Evolutionary conservation across 768 basidiomycete species (phyloP), one percentile per base, ranked within the genome.

Genomic region (Sarcodon aspratus): DNA sequence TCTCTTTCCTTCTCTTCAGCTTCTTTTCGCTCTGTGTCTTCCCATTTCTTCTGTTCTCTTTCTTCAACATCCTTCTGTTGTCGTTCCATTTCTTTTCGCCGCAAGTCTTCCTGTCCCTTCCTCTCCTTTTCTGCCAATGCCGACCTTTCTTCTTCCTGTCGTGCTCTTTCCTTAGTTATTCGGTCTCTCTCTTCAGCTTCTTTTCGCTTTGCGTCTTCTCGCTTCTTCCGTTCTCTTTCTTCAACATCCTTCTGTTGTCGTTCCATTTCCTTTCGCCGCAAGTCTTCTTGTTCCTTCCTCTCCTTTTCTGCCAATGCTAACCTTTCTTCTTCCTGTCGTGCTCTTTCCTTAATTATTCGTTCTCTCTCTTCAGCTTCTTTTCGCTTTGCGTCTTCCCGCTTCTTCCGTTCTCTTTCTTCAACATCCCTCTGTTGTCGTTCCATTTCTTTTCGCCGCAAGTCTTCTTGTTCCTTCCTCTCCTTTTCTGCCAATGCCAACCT

Each of bases 11-110:
- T 18, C 40, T 45, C 48, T 36, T 45, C 40, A 46, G 48, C 48
- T 49, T 45, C 52, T 52, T 21, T 35, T 17, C 9, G 40, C 13
- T 42, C 40, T 42, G 9, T 11, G 40, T 44, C 48, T 54, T 38
- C 45, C 52, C 54, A 53, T 12, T 54, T 53, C 51, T 47, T 58
- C 58, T 17, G 48, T 55, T 32, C 48, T n/a, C 6, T 34, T 4
- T 49, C 38, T 8, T 42, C 48, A 12, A 48, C 50, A 10, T 51
- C 36, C 32, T 17, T 65, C 64, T 33, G 53, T 54, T 37, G 62
- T 58, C 36, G 62, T 34, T n/a, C 58, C 60, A 9, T 52, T 50
- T 44, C 55, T 55, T 48, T 70, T 64, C 13, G 59, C 63, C 42
- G 60, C 57, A 42, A 27, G 8, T 11, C 27, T 15, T 4, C 40